phyloP scores from a whole-genome alignment of 176 grass and related monocot species.

The Carex scoparia region DNA sequence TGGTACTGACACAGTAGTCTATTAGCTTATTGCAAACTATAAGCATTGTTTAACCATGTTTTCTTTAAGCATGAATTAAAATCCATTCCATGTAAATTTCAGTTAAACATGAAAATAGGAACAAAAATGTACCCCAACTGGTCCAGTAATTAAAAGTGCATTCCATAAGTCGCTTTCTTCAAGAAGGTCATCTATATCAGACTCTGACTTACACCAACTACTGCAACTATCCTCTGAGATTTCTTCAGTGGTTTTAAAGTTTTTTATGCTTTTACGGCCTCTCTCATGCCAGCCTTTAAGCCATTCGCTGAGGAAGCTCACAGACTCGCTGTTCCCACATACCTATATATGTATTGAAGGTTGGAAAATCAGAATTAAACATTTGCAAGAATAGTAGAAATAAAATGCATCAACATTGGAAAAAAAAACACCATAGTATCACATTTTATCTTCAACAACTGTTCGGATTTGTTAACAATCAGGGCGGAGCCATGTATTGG shows the following conservation, averaged over 20 bases:
- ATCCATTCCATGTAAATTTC: not conserved
- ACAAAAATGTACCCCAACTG: conserved; percentile 63
- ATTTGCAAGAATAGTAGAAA: not conserved
- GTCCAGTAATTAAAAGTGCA: conserved; percentile 93
- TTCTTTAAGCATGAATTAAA: not conserved
- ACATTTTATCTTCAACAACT: not conserved
- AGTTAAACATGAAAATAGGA: not conserved
- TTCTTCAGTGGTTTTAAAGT: conserved; percentile 18
- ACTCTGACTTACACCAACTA: conserved; percentile 49
- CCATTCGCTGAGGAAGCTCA: conserved; percentile 72
- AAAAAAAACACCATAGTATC: not conserved
- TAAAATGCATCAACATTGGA: not conserved
- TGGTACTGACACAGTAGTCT: not conserved
- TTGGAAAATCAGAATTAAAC: not conserved
- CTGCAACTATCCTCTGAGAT: conserved; percentile 37
- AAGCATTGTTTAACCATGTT: not conserved
- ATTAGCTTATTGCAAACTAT: not conserved
- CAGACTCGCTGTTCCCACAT: conserved; percentile 67
- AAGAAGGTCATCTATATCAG: conserved; percentile 54
- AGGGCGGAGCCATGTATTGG: not conserved
- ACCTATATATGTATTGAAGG: conserved; percentile 42
- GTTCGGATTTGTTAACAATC: not conserved
- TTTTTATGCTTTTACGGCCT: conserved; percentile 45
- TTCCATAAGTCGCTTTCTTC: conserved; percentile 43
- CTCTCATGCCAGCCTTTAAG: conserved; percentile 76